Base-by-base conservation (phyloP, 768 basidiomycete genomes). In the Termitomyces sp. region DNA sequence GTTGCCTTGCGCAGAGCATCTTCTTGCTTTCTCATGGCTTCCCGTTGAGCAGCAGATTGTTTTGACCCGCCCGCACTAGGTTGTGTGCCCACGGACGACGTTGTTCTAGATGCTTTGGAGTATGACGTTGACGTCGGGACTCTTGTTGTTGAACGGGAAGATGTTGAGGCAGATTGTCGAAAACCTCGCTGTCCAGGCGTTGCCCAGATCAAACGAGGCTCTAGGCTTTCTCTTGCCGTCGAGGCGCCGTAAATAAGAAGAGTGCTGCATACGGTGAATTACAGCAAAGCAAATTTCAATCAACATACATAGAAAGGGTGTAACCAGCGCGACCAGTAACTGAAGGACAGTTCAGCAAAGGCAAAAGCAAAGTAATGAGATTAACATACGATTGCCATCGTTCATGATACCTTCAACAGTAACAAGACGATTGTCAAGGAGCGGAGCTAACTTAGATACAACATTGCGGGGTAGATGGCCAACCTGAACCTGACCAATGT, bases 401-500 rank as follows among this genome's bases (percentile, higher is more conserved):
- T 80, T 81, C 22, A 81, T 78, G 3, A 77, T 70, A 7, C 92
- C 93, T 73, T 94, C 93, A 3, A 90, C 81, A 0, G 79, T 87
- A 45, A 94, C 75, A 3, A 77, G 56, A 10, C 69, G 71, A 45
- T 72, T 71, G 67, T 95, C 93, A 51, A 94, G 79, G 24, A 94
- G 73, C 1, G 88, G 85, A 5, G 92, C 80, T 18, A 94, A 74
- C 62, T 80, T 79, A 0, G 68, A 53, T 0, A 83, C 89, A 13
- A 87, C 77, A 22, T 70, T 72, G 35, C 80, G 78, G 2, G 90
- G 86, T 24, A 94, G 67, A 70, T 94, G 93, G 1, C 93, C 93
- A 3, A 95, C 92, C 79, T 93, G 88, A 13, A 72, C 72, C 1
- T 77, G 75, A 2, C 79, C 76, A 43, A 93, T 92, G 65, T 95